Percentiles rank a stretch among this genome's conserved stretches.
Conservation (phyloP, 108 stramenopile genomes). For the Pseudonitzschia multiseries region DNA sequence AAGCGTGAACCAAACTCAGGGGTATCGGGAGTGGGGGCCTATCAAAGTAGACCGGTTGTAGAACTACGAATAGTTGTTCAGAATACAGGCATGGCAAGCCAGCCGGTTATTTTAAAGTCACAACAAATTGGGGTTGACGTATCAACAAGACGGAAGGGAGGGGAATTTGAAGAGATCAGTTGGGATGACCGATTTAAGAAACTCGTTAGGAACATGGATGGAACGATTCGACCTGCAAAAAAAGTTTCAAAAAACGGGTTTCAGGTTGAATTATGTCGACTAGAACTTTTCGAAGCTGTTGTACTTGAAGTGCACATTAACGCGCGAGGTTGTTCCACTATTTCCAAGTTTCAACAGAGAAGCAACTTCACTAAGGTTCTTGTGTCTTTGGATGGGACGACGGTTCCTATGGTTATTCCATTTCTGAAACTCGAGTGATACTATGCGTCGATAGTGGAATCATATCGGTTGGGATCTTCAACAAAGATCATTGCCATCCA, state of each 20-base stretch:
- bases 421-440: conserved; percentile 27
- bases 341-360: conserved; percentile 64
- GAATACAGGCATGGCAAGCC: conserved; percentile 60
- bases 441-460: background rate
- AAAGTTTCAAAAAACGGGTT: conserved; percentile 20
- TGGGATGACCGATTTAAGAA: conserved; percentile 75
- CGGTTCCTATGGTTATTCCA: conserved; percentile 75
- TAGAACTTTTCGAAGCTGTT: conserved; percentile 69
- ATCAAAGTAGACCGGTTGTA: conserved; percentile 58
- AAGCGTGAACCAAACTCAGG: conserved; percentile 22
- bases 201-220: conserved; percentile 49
- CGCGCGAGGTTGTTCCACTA: conserved; percentile 71
- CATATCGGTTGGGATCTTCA: no score
- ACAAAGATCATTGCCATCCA: no score
- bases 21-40: conserved; percentile 9
- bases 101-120: conserved; percentile 48
- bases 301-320: conserved; percentile 66
- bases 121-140: conserved; percentile 75
- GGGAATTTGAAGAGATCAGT: conserved; percentile 63
- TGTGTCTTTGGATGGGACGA: conserved; percentile 64
- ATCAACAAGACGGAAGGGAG: conserved; percentile 75
- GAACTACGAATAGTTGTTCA: conserved; percentile 76
- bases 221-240: conserved; percentile 4
- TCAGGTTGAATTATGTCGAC: conserved; percentile 46
- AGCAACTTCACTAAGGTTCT: conserved; percentile 74